Conservation (phyloP, 164 flowering plant species). For the Magnolia changhungtana region DNA sequence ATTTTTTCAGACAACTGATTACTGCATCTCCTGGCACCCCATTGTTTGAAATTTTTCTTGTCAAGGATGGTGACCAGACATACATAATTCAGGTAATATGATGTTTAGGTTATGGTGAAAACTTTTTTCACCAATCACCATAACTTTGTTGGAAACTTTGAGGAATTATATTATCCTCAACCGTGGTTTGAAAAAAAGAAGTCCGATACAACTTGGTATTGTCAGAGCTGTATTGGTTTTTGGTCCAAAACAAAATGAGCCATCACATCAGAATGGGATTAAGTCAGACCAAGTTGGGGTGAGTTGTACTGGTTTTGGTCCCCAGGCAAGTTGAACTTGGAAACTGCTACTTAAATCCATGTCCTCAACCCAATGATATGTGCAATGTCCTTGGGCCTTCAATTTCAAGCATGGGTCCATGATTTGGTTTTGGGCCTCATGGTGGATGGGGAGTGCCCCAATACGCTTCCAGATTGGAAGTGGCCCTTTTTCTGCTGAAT, state of each 20-base stretch:
- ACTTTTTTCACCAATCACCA: neutral
- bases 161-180: neutral
- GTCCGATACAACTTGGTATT: neutral
- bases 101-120: neutral
- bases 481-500: neutral
- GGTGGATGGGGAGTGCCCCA: neutral
- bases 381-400: neutral
- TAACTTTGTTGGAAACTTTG: neutral
- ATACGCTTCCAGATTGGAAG: neutral
- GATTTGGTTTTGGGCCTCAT: neutral
- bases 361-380: neutral
- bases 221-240: too few species aligned
- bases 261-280: too few species aligned
- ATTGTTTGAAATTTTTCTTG: slow-evolving; percentile 85
- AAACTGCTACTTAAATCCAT: too few species aligned
- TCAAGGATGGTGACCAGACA: slow-evolving; percentile 56
- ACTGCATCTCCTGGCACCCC: slow-evolving; percentile 83
- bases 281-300: too few species aligned
- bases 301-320: too few species aligned
- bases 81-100: slow-evolving; percentile 74
- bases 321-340: too few species aligned
- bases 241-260: too few species aligned
- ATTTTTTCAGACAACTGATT: slow-evolving; percentile 70
- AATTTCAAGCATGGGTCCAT: neutral
- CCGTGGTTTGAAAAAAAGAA: neutral